Base-by-base conservation (phyloP, 2,329 filamentous ascomycete species). In the Trichoderma breve region DNA sequence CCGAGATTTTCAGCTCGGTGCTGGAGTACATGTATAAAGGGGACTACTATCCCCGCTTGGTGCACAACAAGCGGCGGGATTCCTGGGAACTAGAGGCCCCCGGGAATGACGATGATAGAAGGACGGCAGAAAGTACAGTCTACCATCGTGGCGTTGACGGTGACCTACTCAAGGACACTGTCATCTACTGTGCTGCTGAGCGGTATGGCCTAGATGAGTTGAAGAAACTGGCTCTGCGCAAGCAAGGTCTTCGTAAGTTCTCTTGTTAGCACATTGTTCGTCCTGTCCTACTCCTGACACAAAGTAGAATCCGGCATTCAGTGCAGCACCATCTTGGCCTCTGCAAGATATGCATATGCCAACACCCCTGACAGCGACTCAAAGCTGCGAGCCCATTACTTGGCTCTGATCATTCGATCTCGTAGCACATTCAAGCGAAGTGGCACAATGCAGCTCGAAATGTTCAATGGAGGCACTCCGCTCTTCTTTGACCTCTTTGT, bases 401-500 rank as follows among this genome's bases (percentile, higher is more conserved):
- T 97, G 47, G 94, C 95, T 21, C 89, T 97, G 79, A 97, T 97
- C 82, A 97, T 97, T 79, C 91, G 94, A 75, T 93, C 92, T 77
- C 89, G 95, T 75, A 88, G 89, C 79, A 97, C 93, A 2, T 97
- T 98, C 83, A 97, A 97, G 86, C 88, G 93, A 70, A 97, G 94
- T 82, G 94, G 94, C 70, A 97, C 94, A 4, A 97, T 97, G 94
- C 95, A 97, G 83, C 89, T 93, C 76, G 94, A 97, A 84, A 97
- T 98, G 94, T 92, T 92, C 81, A 89, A 90, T 73, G 95, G 95
- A 32, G 93, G 93, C 69, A 92, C 86, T 1, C 88, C 92, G 78
- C 86, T 97, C 72, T 97, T 97, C 84, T 98, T 97, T 80, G 95
- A 97, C 79, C 86, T 97, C 58, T 98, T 97, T 80, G 95, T 97